phyloP scores from a whole-genome alignment of 192 early-diverging fungal genomes.

The Rhizoclosmatium globosum region DNA sequence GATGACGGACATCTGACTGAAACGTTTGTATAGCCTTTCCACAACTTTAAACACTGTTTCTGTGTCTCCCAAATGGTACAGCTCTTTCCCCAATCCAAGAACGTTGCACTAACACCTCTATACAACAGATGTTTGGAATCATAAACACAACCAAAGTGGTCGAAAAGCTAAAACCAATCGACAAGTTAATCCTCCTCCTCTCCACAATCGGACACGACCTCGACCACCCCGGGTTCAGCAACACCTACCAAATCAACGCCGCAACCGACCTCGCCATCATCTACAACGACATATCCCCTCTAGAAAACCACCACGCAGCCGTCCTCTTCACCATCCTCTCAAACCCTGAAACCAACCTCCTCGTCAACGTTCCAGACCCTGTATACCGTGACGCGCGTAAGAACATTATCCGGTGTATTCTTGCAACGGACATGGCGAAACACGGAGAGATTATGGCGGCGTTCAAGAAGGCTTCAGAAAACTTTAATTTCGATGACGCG shows the following conservation, averaged over 20 bases:
- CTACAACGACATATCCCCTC: constrained; percentile 64
- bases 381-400: constrained; percentile 58
- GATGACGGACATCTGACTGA: no score
- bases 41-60: constrained; percentile 65
- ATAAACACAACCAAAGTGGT: constrained; percentile 45
- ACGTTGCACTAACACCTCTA: neutral
- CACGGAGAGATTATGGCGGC: constrained; percentile 57
- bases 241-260: constrained; percentile 50
- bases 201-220: constrained; percentile 45
- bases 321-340: constrained; percentile 57
- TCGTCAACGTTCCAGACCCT: constrained; percentile 39
- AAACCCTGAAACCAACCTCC: constrained; percentile 48
- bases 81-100: no score
- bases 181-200: constrained; percentile 51
- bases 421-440: constrained; percentile 66
- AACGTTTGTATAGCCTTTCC: constrained; percentile 53
- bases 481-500: constrained; percentile 54
- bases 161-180: constrained; percentile 48
- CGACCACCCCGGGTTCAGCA: constrained; percentile 56
- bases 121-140: constrained; percentile 53
- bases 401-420: constrained; percentile 57
- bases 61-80: constrained; percentile 64
- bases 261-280: constrained; percentile 55
- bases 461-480: constrained; percentile 49
- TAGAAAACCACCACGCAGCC: constrained; percentile 64